These are phyloP conservation scores for Emergomyces pasteurianus DNA, from an alignment of 2,329 filamentous ascomycete genomes.

Conservation along the genomic window DNA sequence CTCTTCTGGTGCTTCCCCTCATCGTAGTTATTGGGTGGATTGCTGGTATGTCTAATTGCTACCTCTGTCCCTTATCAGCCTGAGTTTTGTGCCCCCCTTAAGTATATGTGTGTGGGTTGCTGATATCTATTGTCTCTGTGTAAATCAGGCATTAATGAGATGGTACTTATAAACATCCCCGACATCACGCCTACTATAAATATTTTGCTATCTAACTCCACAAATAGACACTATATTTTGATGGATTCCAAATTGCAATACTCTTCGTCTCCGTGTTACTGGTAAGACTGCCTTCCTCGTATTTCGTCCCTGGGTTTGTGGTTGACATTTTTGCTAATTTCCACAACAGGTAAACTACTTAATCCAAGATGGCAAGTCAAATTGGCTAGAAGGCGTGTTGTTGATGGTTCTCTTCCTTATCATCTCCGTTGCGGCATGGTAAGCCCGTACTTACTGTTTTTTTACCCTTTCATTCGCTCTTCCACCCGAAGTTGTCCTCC, in stretches of 20 bases:
- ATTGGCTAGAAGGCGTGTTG: constrained; percentile 50
- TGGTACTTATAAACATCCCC: constrained; percentile 30
- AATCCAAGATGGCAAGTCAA: constrained; percentile 48
- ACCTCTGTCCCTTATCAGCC: neutral
- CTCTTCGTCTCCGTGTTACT: constrained; percentile 45
- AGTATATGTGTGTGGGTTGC: neutral
- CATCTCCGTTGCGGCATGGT: constrained; percentile 50
- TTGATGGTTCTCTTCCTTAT: constrained; percentile 50
- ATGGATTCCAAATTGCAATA: constrained; percentile 70
- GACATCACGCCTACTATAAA: constrained; percentile 4
- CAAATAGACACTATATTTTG: constrained; percentile 63
- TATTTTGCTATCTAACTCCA: constrained; percentile 3
- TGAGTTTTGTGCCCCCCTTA: neutral
- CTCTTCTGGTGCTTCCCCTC: constrained; percentile 49
- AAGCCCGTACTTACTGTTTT: constrained; percentile 5
- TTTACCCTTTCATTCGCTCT: neutral
- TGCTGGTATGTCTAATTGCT: constrained; percentile 26
- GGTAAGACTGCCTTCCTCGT: constrained; percentile 15
- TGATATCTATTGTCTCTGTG: neutral
- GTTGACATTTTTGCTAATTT: constrained; percentile 22
- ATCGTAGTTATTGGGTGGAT: constrained; percentile 52
- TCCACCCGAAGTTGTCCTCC: neutral
- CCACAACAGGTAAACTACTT: constrained; percentile 46
- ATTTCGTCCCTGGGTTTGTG: neutral
- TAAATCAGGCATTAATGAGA: constrained; percentile 37